Evolutionary conservation across 352 stramenopile species (phyloP).

Genomic region (Globisporangium yorkense): DNA sequence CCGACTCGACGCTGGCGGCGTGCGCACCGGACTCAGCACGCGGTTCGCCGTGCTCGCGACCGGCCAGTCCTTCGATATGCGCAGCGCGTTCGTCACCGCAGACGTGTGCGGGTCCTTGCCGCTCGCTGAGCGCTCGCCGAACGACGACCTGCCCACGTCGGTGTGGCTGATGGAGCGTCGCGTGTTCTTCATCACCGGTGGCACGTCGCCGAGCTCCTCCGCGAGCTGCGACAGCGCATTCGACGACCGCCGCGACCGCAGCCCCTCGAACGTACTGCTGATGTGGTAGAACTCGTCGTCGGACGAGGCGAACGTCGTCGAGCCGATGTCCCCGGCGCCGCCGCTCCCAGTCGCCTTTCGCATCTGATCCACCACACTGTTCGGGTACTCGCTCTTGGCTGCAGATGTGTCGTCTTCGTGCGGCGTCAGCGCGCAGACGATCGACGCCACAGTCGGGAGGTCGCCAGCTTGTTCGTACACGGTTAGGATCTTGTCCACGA

Average conservation of each 20-base stretch:
- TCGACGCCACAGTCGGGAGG: slow-evolving; percentile 66
- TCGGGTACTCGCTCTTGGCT: neutral
- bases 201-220: slow-evolving; percentile 27
- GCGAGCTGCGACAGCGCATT: slow-evolving; percentile 26
- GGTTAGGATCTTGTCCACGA: slow-evolving; percentile 68
- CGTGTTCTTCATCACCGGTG: slow-evolving; percentile 42
- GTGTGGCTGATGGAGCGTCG: slow-evolving; percentile 64
- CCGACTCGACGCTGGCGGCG: slow-evolving; percentile 5
- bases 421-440: slow-evolving; percentile 62
- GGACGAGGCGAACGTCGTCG: slow-evolving; percentile 5
- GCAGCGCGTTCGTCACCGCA: slow-evolving; percentile 7
- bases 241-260: slow-evolving; percentile 24
- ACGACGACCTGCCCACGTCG: slow-evolving; percentile 25
- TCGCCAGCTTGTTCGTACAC: slow-evolving; percentile 82
- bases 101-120: neutral
- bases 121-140: slow-evolving; percentile 11
- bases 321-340: neutral
- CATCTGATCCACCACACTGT: neutral
- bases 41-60: slow-evolving; percentile 15
- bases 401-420: slow-evolving; percentile 17
- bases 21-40: slow-evolving; percentile 17
- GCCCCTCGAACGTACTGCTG: slow-evolving; percentile 3
- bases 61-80: slow-evolving; percentile 45
- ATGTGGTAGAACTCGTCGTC: slow-evolving; percentile 18
- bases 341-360: neutral